These are phyloP conservation scores for Discostella pseudostelligera DNA, from an alignment of 108 stramenopile species.

Conservation along the genomic window DNA sequence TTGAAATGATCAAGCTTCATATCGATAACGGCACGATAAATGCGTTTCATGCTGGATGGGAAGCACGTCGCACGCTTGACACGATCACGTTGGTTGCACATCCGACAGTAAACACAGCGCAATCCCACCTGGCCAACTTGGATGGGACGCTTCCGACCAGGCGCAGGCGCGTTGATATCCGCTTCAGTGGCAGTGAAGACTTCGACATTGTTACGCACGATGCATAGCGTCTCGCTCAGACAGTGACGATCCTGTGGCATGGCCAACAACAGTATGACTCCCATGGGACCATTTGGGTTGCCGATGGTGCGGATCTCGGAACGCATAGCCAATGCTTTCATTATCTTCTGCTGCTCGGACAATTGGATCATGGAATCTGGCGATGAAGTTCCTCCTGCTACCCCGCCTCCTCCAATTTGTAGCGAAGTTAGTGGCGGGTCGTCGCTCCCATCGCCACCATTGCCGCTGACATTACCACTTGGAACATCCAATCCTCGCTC, in stretches of 20 bases:
- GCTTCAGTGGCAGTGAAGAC: conserved; percentile 80
- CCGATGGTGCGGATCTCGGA: conserved; percentile 45
- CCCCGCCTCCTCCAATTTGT: neutral
- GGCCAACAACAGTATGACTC: conserved; percentile 59
- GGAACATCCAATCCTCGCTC: conserved; percentile 30
- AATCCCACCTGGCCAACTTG: conserved; percentile 84
- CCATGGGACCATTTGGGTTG: conserved; percentile 32
- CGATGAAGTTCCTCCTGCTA: neutral
- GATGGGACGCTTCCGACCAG: conserved; percentile 84
- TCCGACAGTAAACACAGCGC: conserved; percentile 85
- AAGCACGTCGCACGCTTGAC: conserved; percentile 91
- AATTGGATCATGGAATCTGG: conserved; percentile 13
- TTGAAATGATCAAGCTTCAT: conserved; percentile 91
- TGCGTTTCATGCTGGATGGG: conserved; percentile 83
- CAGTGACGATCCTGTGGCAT: conserved; percentile 84
- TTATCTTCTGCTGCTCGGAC: conserved; percentile 34
- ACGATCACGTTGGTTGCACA: conserved; percentile 62
- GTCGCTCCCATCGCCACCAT: neutral
- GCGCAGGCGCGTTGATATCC: conserved; percentile 87
- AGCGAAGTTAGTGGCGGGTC: neutral
- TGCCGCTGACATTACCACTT: neutral
- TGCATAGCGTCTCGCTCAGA: conserved; percentile 82
- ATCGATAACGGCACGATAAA: conserved; percentile 89
- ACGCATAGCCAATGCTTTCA: conserved; percentile 37
- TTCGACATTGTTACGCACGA: conserved; percentile 86